These are phyloP conservation scores for Lentinula lateritia DNA, from an alignment of 768 basidiomycete species.

Conservation along the genomic window DNA sequence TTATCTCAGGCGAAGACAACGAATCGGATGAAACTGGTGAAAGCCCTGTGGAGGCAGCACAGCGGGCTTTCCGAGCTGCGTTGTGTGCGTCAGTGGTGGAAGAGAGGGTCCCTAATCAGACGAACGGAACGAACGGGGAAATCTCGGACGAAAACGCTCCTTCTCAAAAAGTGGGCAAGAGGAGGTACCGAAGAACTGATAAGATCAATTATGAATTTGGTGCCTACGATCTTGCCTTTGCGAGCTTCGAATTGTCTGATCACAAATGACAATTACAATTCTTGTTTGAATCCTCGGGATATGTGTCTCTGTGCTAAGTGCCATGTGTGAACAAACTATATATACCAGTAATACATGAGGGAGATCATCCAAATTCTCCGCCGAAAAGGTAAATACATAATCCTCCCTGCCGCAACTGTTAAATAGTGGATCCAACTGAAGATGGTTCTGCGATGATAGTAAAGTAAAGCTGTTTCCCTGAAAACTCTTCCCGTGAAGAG, in stretches of 20 bases:
- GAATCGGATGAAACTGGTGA: constrained; percentile 38
- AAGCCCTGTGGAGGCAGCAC: constrained; percentile 62
- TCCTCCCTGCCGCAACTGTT: neutral
- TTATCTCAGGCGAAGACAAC: constrained; percentile 69
- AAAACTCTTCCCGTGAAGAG: neutral
- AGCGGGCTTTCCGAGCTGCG: constrained; percentile 68
- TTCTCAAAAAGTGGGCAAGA: neutral
- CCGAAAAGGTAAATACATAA: neutral
- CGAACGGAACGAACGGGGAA: constrained; percentile 1
- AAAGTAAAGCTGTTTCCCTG: neutral
- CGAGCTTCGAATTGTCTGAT: constrained; percentile 65
- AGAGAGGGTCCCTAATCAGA: neutral
- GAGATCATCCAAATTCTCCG: constrained; percentile 1
- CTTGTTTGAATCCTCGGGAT: neutral
- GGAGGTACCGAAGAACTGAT: constrained; percentile 77
- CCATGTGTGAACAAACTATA: neutral
- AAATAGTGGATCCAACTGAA: neutral
- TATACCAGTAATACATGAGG: neutral
- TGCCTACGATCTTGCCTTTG: constrained; percentile 86
- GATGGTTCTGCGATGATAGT: neutral
- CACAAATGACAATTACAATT: constrained; percentile 3
- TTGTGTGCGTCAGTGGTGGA: constrained; percentile 27
- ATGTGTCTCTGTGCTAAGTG: neutral
- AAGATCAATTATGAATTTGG: constrained; percentile 98
- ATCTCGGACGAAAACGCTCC: constrained; percentile 9